phyloP scores from a whole-genome alignment of 495 filamentous ascomycete genomes.

The Podospora bellae-mahoneyi region DNA sequence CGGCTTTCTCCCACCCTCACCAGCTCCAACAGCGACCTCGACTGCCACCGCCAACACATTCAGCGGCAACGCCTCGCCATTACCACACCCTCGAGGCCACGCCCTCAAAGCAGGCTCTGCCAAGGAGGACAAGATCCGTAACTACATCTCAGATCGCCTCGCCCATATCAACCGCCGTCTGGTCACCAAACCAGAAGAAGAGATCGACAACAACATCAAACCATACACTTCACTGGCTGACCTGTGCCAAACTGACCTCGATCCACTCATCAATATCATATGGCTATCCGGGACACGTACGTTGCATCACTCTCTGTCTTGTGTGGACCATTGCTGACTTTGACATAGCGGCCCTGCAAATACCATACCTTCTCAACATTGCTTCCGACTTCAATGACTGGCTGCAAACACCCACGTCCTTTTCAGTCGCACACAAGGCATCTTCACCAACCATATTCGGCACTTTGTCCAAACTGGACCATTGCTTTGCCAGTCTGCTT shows the following conservation, averaged over 20 bases:
- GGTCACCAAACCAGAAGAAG: constrained; percentile 48
- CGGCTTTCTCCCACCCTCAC: constrained; percentile 53
- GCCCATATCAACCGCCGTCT: constrained; percentile 64
- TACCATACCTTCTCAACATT: constrained; percentile 74
- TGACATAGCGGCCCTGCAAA: constrained; percentile 68
- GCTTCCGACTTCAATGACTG: constrained; percentile 65
- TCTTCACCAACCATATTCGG: constrained; percentile 60
- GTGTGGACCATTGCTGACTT: neutral
- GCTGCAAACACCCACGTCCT: constrained; percentile 63
- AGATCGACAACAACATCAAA: constrained; percentile 41
- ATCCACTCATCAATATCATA: constrained; percentile 67
- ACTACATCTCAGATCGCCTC: constrained; percentile 62
- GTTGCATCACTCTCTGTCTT: constrained; percentile 25
- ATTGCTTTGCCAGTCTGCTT: constrained; percentile 69
- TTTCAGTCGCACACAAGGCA: neutral
- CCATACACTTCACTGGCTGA: constrained; percentile 70
- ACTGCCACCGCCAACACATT: constrained; percentile 25
- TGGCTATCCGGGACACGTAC: constrained; percentile 82
- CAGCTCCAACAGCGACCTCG: constrained; percentile 53
- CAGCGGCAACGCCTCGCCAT: constrained; percentile 28
- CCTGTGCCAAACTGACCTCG: constrained; percentile 61
- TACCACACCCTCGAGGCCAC: constrained; percentile 62
- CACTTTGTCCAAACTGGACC: constrained; percentile 72
- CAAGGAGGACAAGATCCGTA: constrained; percentile 73
- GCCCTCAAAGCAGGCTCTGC: constrained; percentile 66